phyloP scores from a whole-genome alignment of 1,139 yeast genomes.

The Taphrina confusa region DNA sequence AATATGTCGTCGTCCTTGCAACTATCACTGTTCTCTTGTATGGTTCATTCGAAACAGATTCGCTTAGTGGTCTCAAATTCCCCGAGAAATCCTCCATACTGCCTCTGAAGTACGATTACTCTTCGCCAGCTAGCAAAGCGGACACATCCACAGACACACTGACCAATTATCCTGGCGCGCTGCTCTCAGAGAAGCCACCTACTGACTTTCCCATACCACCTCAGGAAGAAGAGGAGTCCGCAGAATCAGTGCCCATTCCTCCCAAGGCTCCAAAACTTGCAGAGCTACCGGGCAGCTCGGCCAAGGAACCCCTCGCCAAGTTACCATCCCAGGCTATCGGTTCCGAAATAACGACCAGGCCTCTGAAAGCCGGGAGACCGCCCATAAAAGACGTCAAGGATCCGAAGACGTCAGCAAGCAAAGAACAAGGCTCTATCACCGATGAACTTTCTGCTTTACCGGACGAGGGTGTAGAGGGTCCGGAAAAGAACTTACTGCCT shows the following conservation, averaged over 20 bases:
- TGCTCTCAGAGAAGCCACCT: not conserved
- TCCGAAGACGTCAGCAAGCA: not conserved
- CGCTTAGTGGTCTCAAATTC: not conserved
- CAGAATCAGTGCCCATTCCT: not conserved
- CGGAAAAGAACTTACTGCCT: slow-evolving; percentile 3
- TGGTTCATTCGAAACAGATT: slow-evolving; percentile 4
- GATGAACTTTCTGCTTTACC: not conserved
- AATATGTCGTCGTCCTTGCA: slow-evolving; percentile 15
- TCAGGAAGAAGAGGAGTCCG: not conserved
- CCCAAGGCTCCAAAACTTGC: not conserved
- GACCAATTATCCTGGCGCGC: not conserved
- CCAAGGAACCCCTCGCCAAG: no score
- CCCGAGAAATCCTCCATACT: not conserved
- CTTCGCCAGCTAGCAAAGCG: not conserved
- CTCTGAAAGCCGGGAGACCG: not conserved
- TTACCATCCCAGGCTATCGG: not conserved
- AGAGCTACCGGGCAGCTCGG: no score
- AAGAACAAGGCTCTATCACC: not conserved
- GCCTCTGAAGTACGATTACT: not conserved
- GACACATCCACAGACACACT: not conserved
- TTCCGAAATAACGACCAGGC: no score
- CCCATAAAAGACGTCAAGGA: not conserved
- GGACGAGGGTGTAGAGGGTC: not conserved
- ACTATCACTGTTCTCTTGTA: slow-evolving; percentile 1
- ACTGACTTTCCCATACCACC: not conserved